Percentiles rank a stretch among this genome's conserved stretches.
Conservation (phyloP, 2,329 filamentous ascomycete species). For the Alternaria brassicicola region DNA sequence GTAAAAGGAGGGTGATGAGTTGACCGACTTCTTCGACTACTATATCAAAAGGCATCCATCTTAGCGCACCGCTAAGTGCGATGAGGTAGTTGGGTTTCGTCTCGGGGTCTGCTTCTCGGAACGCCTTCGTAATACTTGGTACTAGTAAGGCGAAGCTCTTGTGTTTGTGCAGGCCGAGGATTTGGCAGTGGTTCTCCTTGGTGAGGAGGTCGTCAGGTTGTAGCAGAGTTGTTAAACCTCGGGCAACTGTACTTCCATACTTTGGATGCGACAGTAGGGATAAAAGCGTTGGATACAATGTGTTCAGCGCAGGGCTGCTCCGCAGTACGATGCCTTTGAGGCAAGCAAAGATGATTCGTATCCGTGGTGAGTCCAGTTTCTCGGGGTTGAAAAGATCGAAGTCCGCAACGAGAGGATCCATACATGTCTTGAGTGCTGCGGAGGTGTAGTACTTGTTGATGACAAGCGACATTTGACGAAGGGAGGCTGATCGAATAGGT, state of each 20-base stretch:
- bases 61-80: conserved; percentile 66
- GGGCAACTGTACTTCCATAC: conserved; percentile 60
- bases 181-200: conserved; percentile 64
- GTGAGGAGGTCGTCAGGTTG: conserved; percentile 66
- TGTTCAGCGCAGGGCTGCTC: conserved; percentile 54
- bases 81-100: conserved; percentile 67
- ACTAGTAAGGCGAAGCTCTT: conserved; percentile 66
- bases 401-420: conserved; percentile 48
- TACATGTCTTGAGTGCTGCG: conserved; percentile 47
- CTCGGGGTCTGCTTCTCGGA: conserved; percentile 53
- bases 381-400: conserved; percentile 42
- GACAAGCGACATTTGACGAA: conserved; percentile 54
- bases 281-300: conserved; percentile 54
- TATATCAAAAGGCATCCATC: conserved; percentile 64
- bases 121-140: conserved; percentile 61
- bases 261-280: conserved; percentile 56
- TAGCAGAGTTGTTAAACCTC: conserved; percentile 65
- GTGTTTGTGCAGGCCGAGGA: conserved; percentile 68
- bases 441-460: conserved; percentile 57
- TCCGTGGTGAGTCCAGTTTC: conserved; percentile 48
- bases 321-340: conserved; percentile 66
- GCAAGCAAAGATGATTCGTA: conserved; percentile 65
- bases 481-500: conserved; percentile 41
- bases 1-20: conserved; percentile 66
- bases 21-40: conserved; percentile 64